Evolutionary conservation across 2,329 filamentous ascomycete species (phyloP).

Genomic region (Blastomyces gilchristii): DNA sequence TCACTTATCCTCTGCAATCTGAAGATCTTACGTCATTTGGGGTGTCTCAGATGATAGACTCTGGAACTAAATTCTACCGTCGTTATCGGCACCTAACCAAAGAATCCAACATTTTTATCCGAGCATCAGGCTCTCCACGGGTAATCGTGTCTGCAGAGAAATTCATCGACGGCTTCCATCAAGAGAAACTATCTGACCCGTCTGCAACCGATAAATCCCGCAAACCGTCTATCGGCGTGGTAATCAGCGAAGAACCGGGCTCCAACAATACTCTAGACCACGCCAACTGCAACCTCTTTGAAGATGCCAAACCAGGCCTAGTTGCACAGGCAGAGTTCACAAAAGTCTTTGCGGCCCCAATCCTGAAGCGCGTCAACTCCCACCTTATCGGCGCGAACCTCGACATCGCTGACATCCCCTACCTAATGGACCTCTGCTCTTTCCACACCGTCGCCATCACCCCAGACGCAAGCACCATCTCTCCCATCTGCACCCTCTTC

Average conservation of each 20-base stretch:
- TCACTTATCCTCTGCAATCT: conserved; percentile 59
- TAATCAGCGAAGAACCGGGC: conserved; percentile 54
- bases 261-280: conserved; percentile 78
- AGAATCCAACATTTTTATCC: conserved; percentile 55
- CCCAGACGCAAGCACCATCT: conserved; percentile 43
- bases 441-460: conserved; percentile 64
- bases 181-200: conserved; percentile 40
- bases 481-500: conserved; percentile 69
- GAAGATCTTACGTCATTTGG: conserved; percentile 62
- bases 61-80: conserved; percentile 63
- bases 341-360: conserved; percentile 53
- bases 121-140: conserved; percentile 58
- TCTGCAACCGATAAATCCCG: conserved; percentile 35
- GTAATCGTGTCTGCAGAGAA: conserved; percentile 65
- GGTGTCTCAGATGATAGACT: conserved; percentile 59
- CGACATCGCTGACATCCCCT: conserved; percentile 51
- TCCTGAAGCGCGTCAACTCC: conserved; percentile 58
- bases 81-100: conserved; percentile 57
- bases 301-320: conserved; percentile 44
- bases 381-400: conserved; percentile 60
- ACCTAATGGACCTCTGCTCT: conserved; percentile 80
- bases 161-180: conserved; percentile 65
- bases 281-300: conserved; percentile 59
- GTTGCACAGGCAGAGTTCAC: conserved; percentile 51
- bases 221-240: conserved; percentile 49